Evolutionary conservation across 169 alveolate genomes (phyloP).

Genomic region (Theileria parva): DNA sequence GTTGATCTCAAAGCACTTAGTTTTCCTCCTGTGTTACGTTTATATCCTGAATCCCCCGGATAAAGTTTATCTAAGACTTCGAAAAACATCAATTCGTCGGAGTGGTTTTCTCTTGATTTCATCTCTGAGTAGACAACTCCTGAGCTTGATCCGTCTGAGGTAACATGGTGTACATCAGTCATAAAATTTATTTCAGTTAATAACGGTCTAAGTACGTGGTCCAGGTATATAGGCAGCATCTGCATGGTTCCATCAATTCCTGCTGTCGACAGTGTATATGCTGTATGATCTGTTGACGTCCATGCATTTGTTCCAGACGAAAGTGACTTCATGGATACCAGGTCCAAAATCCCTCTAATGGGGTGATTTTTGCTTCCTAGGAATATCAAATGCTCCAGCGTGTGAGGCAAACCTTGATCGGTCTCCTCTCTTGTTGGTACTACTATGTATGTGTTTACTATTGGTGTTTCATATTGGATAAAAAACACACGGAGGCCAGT

Average conservation of each 20-base stretch:
- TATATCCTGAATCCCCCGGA: constrained; percentile 70
- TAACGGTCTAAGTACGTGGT: constrained; percentile 80
- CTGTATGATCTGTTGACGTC: constrained; percentile 83
- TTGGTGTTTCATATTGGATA: constrained; percentile 60
- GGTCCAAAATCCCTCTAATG: constrained; percentile 79
- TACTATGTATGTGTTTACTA: constrained; percentile 66
- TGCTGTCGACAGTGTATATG: constrained; percentile 81
- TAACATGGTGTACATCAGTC: constrained; percentile 84
- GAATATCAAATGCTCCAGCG: constrained; percentile 84
- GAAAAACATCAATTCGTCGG: constrained; percentile 56
- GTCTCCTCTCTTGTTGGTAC: constrained; percentile 80
- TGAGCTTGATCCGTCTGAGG: constrained; percentile 74
- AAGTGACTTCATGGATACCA: constrained; percentile 75
- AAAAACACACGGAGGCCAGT: constrained; percentile 53
- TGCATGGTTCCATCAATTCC: constrained; percentile 83
- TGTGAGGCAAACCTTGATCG: constrained; percentile 87
- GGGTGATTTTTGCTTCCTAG: constrained; percentile 82
- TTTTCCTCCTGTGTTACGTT: constrained; percentile 68
- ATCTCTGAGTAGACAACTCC: constrained; percentile 77
- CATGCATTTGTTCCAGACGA: constrained; percentile 88
- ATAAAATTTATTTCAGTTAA: constrained; percentile 76
- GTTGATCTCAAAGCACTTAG: constrained; percentile 69
- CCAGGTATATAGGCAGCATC: constrained; percentile 82
- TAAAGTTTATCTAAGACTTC: constrained; percentile 56
- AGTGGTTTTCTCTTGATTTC: constrained; percentile 67